Evolutionary conservation across 176 grass and related monocot species (phyloP).

Genomic region (Microstegium vimineum): DNA sequence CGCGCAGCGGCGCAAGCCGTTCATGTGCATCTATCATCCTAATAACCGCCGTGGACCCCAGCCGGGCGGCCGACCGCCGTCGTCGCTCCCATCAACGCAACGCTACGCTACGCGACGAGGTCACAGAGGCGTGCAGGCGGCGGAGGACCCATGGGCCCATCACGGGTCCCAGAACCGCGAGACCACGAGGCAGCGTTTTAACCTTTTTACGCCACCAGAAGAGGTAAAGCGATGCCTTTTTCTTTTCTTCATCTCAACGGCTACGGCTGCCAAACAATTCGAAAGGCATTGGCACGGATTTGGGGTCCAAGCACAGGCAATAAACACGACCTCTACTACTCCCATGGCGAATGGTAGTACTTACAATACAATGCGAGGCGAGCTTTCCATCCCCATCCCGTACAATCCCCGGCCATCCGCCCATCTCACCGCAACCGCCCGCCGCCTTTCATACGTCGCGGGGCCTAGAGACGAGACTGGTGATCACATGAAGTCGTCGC

Average conservation of each 20-base stretch:
- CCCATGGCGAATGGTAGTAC: neutral
- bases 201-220: neutral
- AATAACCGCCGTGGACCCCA: constrained; percentile 8
- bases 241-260: constrained; percentile 2
- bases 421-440: neutral
- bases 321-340: constrained; percentile 17
- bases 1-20: neutral
- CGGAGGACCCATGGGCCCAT: neutral
- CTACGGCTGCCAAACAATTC: neutral
- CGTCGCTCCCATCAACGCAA: neutral
- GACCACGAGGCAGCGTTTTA: neutral
- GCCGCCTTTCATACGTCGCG: neutral
- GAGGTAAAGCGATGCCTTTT: neutral
- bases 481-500: constrained; percentile 38
- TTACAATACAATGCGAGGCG: neutral
- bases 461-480: neutral
- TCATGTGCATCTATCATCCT: neutral
- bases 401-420: neutral
- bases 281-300: neutral
- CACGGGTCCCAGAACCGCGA: neutral
- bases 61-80: neutral
- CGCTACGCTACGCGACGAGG: neutral
- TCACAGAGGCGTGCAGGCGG: neutral
- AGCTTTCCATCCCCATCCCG: neutral
- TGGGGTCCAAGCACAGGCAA: constrained; percentile 35